Evolutionary conservation across 2,329 filamentous ascomycete genomes (phyloP).

Genomic region (Ophiostoma piceae): DNA sequence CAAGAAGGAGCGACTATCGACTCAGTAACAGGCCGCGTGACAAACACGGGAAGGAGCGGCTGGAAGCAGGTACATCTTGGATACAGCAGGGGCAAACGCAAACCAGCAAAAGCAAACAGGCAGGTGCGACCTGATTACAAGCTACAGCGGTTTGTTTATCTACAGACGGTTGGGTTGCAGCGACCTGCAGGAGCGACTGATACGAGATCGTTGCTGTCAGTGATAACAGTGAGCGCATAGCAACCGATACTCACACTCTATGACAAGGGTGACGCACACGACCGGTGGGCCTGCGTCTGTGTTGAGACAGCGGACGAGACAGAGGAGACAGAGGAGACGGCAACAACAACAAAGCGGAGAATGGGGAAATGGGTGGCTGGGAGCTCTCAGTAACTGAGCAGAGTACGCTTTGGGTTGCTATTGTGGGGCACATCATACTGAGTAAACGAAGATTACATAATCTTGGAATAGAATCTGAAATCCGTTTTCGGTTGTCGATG

Average conservation of each 20-base stretch:
- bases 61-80: constrained; percentile 19
- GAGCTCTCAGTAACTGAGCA: neutral
- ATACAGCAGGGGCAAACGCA: neutral
- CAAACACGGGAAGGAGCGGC: constrained; percentile 13
- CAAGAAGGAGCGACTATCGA: neutral
- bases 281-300: constrained; percentile 15
- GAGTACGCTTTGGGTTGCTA: neutral
- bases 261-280: constrained; percentile 17
- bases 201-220: neutral
- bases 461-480: neutral
- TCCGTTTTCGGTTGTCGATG: neutral
- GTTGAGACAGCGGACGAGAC: neutral
- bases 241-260: neutral
- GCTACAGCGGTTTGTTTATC: neutral
- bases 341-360: constrained; percentile 15
- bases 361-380: constrained; percentile 21
- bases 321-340: no score
- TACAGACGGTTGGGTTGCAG: neutral
- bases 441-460: neutral
- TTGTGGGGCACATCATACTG: neutral
- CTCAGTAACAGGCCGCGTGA: neutral
- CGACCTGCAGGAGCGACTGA: neutral
- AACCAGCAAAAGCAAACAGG: neutral
- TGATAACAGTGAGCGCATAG: constrained; percentile 1
- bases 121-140: neutral